Evolutionary conservation across 2,329 filamentous ascomycete genomes (phyloP).

Genomic region (Arthrobotrys iridis): DNA sequence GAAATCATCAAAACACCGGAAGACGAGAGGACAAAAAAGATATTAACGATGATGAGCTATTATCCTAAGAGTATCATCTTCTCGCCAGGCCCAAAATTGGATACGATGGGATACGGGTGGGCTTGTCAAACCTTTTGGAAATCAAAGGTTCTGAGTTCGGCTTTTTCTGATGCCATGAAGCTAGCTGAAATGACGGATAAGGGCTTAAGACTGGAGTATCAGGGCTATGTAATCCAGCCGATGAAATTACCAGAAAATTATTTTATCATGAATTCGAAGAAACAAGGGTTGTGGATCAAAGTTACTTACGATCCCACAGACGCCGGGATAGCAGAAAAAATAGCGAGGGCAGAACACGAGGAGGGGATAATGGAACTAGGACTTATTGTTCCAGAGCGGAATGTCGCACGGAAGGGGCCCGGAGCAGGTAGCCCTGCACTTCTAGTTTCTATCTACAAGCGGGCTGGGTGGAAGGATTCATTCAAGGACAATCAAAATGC

Average conservation of each 20-base stretch:
- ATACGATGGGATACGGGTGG: constrained; percentile 16
- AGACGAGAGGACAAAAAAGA: constrained; percentile 24
- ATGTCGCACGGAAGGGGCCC: constrained; percentile 29
- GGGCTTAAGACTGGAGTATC: constrained; percentile 32
- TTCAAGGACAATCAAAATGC: constrained; percentile 21
- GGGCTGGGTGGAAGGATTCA: constrained; percentile 26
- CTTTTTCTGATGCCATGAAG: constrained; percentile 23
- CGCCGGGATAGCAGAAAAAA: not conserved
- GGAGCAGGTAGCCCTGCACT: constrained; percentile 21
- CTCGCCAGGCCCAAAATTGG: constrained; percentile 33
- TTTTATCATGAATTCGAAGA: constrained; percentile 28
- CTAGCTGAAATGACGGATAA: constrained; percentile 24
- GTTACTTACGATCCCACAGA: constrained; percentile 36
- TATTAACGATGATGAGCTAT: constrained; percentile 22
- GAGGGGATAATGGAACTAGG: constrained; percentile 23
- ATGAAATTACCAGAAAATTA: constrained; percentile 10
- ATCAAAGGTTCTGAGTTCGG: constrained; percentile 27
- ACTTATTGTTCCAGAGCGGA: constrained; percentile 21
- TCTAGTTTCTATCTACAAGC: constrained; percentile 29
- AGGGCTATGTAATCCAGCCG: constrained; percentile 31
- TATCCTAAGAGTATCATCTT: constrained; percentile 46
- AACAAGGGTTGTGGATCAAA: constrained; percentile 25
- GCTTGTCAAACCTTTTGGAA: constrained; percentile 46
- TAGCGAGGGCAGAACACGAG: constrained; percentile 15
- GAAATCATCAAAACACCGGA: constrained; percentile 36